Evolutionary conservation across 1,284 basidiomycete species (phyloP).

Genomic region (Cutaneotrichosporon mucoides): DNA sequence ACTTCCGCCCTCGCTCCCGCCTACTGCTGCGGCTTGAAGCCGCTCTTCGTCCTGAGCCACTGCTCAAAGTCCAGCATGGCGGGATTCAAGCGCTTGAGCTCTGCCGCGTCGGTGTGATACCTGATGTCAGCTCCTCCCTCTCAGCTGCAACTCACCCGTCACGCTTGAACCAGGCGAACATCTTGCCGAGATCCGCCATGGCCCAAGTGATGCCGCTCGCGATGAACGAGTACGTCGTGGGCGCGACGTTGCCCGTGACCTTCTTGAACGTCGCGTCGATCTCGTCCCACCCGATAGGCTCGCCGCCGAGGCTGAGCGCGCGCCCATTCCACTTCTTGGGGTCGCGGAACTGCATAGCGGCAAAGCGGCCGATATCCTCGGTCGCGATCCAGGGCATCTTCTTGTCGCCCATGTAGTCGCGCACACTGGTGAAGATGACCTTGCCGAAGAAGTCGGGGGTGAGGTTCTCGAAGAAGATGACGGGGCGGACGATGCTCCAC

Average conservation of each 20-base stretch:
- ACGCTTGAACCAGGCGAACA: constrained; percentile 15
- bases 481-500: constrained; percentile 17
- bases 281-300: constrained; percentile 21
- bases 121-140: too few species aligned
- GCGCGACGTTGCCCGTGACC: constrained; percentile 17
- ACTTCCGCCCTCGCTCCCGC: too few species aligned
- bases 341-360: constrained; percentile 19
- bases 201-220: not conserved
- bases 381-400: constrained; percentile 23
- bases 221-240: constrained; percentile 18
- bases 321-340: constrained; percentile 7
- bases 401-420: constrained; percentile 19
- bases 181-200: constrained; percentile 8
- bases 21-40: not conserved
- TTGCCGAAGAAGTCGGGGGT: constrained; percentile 17
- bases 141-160: constrained; percentile 6
- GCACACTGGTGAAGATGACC: constrained; percentile 17
- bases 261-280: constrained; percentile 15
- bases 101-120: constrained; percentile 4
- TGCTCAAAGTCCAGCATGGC: constrained; percentile 12
- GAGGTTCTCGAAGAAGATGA: constrained; percentile 20
- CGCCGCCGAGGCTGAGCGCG: constrained; percentile 26
- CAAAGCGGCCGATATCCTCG: constrained; percentile 26
- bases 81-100: constrained; percentile 12
- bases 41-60: constrained; percentile 11